Base-by-base conservation (phyloP, 495 filamentous ascomycete species). In the Pyronema domesticum region DNA sequence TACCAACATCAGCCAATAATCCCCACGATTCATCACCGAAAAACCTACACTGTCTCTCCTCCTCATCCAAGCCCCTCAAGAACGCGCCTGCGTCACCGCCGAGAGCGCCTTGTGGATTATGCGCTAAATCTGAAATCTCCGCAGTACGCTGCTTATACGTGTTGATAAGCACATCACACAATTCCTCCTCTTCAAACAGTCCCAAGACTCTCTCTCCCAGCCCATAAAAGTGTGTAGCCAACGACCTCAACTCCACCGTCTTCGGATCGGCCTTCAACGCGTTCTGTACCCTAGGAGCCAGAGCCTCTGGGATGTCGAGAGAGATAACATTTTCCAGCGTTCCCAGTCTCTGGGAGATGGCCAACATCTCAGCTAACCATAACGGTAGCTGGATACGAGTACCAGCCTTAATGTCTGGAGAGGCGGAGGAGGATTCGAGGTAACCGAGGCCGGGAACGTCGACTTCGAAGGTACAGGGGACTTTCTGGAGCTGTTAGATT, bases 351-450 rank as follows among this genome's bases (percentile, higher is more conserved):
- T 74, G 75, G 54, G 82, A 82, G 45, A 94, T 82, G 44, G 86
- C 89, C 30, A 98, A 82, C 76, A 94, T 89, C 69, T 95, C 86
- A 55, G 83, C 86, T n/a, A 98, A 80, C 93, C 93, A 98, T 66
- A 96, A 73, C 37, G 91, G 93, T 0, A 98, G 79, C 54, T 83
- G 79, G 53, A 95, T 72, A 34, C 78, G 78, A 2, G 85, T 87
- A 36, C 85, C 83, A 43, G 80, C 68, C 69, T 86, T 87, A 58
- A 96, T 83, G n/a, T 72, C 66, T 19, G 71, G 71, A 7, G 64
- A 62, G 3, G 73, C 63, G 45, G 70, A 60, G 34, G 23, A 23
- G 11, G 47, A 56, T 63, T 95, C 88, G 49, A 98, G 72, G 65
- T 89, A 84, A 53, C 91, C 89, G 42, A 98, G 76, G 37, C 83